phyloP scores from a whole-genome alignment of 306 rosid genomes.

The Alnus glutinosa region DNA sequence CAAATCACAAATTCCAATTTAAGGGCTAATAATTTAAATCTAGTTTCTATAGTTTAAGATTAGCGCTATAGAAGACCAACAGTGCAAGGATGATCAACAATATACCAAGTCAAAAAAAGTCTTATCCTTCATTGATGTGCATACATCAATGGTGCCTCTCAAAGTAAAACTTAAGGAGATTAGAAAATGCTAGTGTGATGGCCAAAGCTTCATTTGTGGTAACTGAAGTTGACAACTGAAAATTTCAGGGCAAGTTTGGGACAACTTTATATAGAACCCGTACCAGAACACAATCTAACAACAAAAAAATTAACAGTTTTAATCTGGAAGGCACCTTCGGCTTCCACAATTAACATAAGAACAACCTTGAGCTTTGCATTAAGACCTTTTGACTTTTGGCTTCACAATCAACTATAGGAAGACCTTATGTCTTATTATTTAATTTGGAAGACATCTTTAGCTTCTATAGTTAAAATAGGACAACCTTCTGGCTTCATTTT shows the following conservation, averaged over 20 bases:
- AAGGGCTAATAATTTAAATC: neutral
- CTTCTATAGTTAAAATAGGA: too few species aligned
- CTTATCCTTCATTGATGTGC: neutral
- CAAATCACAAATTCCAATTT: neutral
- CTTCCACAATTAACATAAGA: too few species aligned
- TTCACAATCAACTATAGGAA: too few species aligned
- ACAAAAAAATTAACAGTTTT: neutral
- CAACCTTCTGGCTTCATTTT: too few species aligned
- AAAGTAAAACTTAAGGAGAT: neutral
- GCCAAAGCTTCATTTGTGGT: neutral
- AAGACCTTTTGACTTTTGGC: too few species aligned
- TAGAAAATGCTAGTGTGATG: neutral
- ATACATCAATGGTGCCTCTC: neutral
- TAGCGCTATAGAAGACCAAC: neutral
- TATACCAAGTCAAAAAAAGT: neutral
- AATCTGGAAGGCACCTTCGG: too few species aligned
- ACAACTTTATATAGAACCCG: too few species aligned
- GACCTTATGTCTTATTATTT: too few species aligned
- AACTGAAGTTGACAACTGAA: neutral
- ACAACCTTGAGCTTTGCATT: too few species aligned
- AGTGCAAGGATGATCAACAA: neutral
- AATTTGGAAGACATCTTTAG: too few species aligned
- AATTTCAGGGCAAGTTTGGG: neutral
- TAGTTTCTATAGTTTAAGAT: neutral
- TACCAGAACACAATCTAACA: neutral